Conservation (phyloP, 108 stramenopile species). For the Epithemia pelagica region DNA sequence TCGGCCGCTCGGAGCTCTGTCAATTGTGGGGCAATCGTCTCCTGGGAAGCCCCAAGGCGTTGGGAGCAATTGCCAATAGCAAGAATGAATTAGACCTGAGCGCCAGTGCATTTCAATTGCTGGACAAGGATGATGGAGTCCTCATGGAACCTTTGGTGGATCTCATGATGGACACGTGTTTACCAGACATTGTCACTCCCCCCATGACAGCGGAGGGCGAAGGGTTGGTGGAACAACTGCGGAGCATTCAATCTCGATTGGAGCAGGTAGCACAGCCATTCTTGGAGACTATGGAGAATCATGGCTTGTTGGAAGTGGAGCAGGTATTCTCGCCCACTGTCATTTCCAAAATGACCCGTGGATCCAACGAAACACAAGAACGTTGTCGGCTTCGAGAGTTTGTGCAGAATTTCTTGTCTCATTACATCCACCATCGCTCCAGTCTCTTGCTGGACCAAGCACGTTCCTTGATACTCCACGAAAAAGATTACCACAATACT, state of each 20-base stretch:
- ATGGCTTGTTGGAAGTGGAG: conserved; percentile 16
- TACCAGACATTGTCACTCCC: conserved; percentile 30
- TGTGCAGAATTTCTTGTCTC: conserved; percentile 32
- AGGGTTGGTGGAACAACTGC: conserved; percentile 19
- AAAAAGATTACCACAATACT: conserved; percentile 79
- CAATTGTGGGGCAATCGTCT: conserved; percentile 39
- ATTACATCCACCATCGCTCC: conserved; percentile 61
- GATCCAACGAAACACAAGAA: not conserved
- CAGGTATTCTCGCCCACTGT: conserved; percentile 2
- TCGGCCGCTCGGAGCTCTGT: conserved; percentile 34
- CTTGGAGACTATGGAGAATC: conserved; percentile 30
- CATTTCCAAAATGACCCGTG: not conserved
- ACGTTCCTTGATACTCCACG: conserved; percentile 46
- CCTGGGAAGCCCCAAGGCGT: conserved; percentile 44
- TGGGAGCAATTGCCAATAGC: conserved; percentile 8
- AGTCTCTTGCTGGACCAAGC: conserved; percentile 49
- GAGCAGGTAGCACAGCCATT: conserved; percentile 34
- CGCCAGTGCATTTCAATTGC: conserved; percentile 38
- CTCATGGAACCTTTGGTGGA: conserved; percentile 44
- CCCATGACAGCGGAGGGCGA: not conserved
- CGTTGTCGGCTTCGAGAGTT: conserved; percentile 11
- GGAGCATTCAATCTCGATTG: conserved; percentile 22
- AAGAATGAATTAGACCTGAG: conserved; percentile 16
- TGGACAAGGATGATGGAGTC: conserved; percentile 34
- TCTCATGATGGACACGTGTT: conserved; percentile 38